Conservation (phyloP, 2,329 filamentous ascomycete genomes). For the Trichoderma afroharzianum region DNA sequence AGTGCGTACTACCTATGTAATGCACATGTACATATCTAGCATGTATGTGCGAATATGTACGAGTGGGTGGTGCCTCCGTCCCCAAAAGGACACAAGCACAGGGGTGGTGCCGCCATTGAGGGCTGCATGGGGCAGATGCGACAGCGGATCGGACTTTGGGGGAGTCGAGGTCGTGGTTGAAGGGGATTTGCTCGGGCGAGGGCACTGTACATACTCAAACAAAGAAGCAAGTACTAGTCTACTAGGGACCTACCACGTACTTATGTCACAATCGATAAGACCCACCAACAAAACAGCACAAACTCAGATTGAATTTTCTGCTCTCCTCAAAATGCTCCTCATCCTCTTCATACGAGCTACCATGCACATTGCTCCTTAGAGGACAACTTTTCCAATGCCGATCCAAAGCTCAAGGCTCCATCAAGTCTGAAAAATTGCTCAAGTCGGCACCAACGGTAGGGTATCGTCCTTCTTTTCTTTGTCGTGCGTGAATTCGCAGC, state of each 20-base stretch:
- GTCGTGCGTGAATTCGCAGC: neutral
- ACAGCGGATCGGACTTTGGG: slow-evolving; percentile 19
- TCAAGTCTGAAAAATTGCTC: neutral
- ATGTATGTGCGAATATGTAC: neutral
- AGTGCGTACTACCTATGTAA: slow-evolving; percentile 8
- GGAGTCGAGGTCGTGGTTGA: too few species aligned
- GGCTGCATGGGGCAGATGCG: slow-evolving; percentile 18
- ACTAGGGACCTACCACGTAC: too few species aligned
- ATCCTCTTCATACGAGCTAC: neutral
- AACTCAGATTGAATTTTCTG: too few species aligned
- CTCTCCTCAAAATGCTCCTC: neutral
- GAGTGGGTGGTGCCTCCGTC: neutral
- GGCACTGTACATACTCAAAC: too few species aligned
- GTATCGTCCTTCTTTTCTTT: neutral
- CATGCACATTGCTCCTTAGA: neutral
- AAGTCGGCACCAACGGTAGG: slow-evolving; percentile 1
- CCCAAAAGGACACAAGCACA: too few species aligned
- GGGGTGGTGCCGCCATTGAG: slow-evolving; percentile 8
- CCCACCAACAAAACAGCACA: too few species aligned
- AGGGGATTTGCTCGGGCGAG: too few species aligned
- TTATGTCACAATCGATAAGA: too few species aligned
- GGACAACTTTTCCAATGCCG: neutral
- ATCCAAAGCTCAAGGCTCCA: neutral
- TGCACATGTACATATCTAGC: slow-evolving; percentile 7
- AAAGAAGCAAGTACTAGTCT: too few species aligned